Percentiles rank a stretch among this genome's conserved stretches.
Evolutionary conservation across 75 land plant genomes (phyloP).

Genomic region (Chamaecyparis obtusa): DNA sequence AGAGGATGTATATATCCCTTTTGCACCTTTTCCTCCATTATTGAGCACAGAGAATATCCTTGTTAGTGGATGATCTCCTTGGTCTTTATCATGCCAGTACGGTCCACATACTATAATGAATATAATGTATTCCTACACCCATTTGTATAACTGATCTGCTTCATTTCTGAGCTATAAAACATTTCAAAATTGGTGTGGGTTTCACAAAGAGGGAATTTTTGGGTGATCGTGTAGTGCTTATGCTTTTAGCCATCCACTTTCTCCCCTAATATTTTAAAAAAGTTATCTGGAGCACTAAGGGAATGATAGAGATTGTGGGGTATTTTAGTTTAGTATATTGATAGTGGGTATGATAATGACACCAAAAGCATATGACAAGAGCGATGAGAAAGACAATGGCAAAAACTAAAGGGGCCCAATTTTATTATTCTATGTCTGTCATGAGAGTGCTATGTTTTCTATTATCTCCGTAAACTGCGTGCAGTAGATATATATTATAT

Average conservation of each 20-base stretch:
- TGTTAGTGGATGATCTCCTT: neutral
- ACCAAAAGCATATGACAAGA: constrained; percentile 2
- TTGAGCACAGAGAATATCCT: neutral
- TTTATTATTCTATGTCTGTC: too few species aligned
- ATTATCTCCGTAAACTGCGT: too few species aligned
- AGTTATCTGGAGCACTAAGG: neutral
- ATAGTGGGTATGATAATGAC: neutral
- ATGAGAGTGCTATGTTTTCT: too few species aligned
- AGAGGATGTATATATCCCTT: neutral
- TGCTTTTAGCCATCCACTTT: neutral
- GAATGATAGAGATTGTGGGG: neutral
- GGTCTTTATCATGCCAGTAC: neutral
- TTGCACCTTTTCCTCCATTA: neutral
- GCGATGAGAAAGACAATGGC: neutral
- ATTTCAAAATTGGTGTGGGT: neutral
- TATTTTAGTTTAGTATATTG: neutral
- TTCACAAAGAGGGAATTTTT: neutral
- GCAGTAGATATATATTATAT: too few species aligned
- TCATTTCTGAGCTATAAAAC: neutral
- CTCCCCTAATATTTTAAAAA: neutral
- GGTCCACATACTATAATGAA: neutral
- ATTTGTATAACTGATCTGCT: neutral
- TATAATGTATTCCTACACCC: too few species aligned
- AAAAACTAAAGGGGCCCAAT: neutral
- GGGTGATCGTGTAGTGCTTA: neutral